phyloP scores from a whole-genome alignment of 495 filamentous ascomycete species.

The Aspergillus steynii region DNA sequence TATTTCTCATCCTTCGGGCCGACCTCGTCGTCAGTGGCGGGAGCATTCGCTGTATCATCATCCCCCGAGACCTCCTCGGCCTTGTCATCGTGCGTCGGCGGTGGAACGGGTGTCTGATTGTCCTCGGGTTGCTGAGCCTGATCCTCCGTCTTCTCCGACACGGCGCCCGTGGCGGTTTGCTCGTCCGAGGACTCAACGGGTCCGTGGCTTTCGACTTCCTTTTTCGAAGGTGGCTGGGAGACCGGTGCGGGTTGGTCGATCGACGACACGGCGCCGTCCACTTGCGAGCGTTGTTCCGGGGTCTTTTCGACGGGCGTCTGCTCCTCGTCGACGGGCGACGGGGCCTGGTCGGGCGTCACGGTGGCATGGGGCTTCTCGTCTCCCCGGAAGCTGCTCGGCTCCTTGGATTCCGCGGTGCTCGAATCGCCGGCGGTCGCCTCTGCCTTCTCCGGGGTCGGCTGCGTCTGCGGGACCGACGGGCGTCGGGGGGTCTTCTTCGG shows the following conservation, averaged over 20 bases:
- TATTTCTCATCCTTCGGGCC: constrained; percentile 24
- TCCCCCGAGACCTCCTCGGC: constrained; percentile 13
- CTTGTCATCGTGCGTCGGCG: constrained; percentile 1
- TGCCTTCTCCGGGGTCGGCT: constrained; percentile 52
- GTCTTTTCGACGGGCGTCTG: constrained; percentile 8
- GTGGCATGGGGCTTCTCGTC: constrained; percentile 53
- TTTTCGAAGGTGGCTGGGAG: constrained; percentile 11
- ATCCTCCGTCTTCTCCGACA: constrained; percentile 16
- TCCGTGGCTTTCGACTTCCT: constrained; percentile 10
- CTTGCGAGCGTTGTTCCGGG: constrained; percentile 22
- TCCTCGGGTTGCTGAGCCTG: constrained; percentile 8
- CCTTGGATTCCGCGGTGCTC: constrained; percentile 58
- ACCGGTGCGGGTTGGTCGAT: constrained; percentile 18
- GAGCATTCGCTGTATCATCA: constrained; percentile 12
- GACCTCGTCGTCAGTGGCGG: constrained; percentile 14
- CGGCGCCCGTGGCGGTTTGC: constrained; percentile 1
- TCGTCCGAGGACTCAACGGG: constrained; percentile 1
- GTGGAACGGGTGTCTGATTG: constrained; percentile 3
- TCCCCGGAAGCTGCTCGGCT: constrained; percentile 36
- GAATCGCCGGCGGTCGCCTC: constrained; percentile 51
- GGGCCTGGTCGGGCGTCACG: constrained; percentile 35
- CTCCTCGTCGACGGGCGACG: constrained; percentile 38
- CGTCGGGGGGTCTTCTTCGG: constrained; percentile 65
- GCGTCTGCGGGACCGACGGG: constrained; percentile 54
- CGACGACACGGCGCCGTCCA: constrained; percentile 26